Percentiles rank a stretch among this genome's conserved stretches.
These are phyloP conservation scores for Rhexocercosporidium sp. DNA, from an alignment of 2,329 filamentous ascomycete genomes.

Conservation along the genomic window DNA sequence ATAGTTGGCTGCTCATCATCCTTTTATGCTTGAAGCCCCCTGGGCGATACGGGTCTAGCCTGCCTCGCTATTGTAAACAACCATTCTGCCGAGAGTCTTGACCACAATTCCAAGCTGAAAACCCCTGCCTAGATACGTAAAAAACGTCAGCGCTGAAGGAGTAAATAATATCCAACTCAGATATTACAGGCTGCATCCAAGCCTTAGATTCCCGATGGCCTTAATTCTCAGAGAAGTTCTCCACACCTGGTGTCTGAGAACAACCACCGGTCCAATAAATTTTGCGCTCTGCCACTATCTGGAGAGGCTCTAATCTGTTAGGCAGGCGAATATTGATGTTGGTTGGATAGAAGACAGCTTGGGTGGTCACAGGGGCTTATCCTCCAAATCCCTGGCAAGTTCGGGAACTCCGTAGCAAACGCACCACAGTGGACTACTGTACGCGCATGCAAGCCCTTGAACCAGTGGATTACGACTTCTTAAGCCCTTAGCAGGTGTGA, in stretches of 20 bases:
- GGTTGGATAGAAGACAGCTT: neutral
- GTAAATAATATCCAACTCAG: neutral
- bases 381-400: neutral
- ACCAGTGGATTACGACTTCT: neutral
- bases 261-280: neutral
- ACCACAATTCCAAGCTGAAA: neutral
- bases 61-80: conserved; percentile 1
- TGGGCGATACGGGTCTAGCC: neutral
- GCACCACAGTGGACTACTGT: neutral
- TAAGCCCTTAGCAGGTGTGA: neutral
- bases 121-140: neutral
- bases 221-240: neutral
- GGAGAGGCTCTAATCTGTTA: neutral
- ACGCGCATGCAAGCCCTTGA: neutral
- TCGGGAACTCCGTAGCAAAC: conserved; percentile 3
- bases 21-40: neutral
- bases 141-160: neutral
- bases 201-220: neutral
- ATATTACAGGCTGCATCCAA: neutral
- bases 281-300: neutral
- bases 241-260: neutral
- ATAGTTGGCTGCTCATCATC: neutral
- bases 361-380: neutral
- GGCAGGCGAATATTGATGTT: neutral
- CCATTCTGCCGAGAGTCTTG: neutral